These are phyloP conservation scores for Botrytis sinoallii DNA, from an alignment of 2,329 filamentous ascomycete genomes.

Conservation along the genomic window DNA sequence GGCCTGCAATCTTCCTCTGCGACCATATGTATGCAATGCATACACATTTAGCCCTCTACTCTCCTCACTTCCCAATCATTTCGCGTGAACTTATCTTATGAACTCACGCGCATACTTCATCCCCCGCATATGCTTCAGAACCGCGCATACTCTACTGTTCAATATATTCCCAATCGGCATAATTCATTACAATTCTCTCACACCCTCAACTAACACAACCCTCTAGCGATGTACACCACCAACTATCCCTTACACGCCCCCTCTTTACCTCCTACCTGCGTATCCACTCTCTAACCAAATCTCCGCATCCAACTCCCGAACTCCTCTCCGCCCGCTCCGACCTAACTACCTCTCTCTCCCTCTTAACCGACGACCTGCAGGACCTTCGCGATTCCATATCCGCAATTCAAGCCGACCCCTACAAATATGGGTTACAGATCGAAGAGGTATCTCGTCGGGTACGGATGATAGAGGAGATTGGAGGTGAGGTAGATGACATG, in stretches of 20 bases:
- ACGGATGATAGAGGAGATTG: slow-evolving; percentile 83
- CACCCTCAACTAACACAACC: slow-evolving; percentile 12
- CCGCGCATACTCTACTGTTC: neutral
- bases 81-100: neutral
- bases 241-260: slow-evolving; percentile 76
- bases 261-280: slow-evolving; percentile 94
- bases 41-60: neutral
- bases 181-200: slow-evolving; percentile 7
- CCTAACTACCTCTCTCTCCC: slow-evolving; percentile 61
- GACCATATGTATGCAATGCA: neutral
- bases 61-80: neutral
- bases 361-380: slow-evolving; percentile 77
- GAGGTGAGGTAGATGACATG: slow-evolving; percentile 86
- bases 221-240: slow-evolving; percentile 77
- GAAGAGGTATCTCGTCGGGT: slow-evolving; percentile 79
- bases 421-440: slow-evolving; percentile 79
- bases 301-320: slow-evolving; percentile 63
- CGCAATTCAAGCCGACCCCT: slow-evolving; percentile 83
- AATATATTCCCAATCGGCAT: neutral
- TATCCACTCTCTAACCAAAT: slow-evolving; percentile 77
- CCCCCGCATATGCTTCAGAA: neutral
- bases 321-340: slow-evolving; percentile 74
- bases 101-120: neutral
- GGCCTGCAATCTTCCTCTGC: neutral
- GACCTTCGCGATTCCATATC: slow-evolving; percentile 85